phyloP scores from a whole-genome alignment of 352 stramenopile genomes.

The Elongisporangium prolatum region DNA sequence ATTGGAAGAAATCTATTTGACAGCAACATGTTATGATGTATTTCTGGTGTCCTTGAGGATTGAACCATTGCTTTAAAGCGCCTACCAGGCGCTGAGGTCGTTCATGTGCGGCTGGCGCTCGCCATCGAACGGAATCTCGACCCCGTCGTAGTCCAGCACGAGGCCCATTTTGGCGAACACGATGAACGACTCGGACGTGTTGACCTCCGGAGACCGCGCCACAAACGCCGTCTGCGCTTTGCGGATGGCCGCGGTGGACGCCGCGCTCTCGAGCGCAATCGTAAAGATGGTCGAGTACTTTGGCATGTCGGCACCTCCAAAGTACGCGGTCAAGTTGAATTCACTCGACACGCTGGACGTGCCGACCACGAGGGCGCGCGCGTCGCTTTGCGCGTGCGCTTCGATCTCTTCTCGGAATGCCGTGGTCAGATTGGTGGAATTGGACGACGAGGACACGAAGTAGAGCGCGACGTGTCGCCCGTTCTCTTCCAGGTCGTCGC shows the following conservation, averaged over 20 bases:
- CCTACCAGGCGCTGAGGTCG: neutral
- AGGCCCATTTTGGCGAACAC: constrained; percentile 9
- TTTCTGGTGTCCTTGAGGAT: no score
- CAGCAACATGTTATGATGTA: no score
- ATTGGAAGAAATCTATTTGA: no score
- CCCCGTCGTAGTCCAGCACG: constrained; percentile 2
- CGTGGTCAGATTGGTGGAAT: neutral
- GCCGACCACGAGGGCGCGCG: neutral
- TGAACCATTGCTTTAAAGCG: no score
- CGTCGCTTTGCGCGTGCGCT: neutral
- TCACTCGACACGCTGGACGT: neutral
- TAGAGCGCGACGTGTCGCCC: constrained; percentile 3
- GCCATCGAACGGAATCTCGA: neutral
- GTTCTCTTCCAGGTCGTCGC: neutral
- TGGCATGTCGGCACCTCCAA: constrained; percentile 2
- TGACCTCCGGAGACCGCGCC: constrained; percentile 2
- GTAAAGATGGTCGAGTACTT: constrained; percentile 2
- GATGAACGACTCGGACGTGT: constrained; percentile 9
- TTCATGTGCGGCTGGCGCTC: neutral
- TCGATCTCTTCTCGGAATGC: constrained; percentile 5
- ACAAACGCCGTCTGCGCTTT: constrained; percentile 7
- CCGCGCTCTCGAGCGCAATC: neutral
- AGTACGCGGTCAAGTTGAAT: constrained; percentile 1
- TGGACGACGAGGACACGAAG: neutral
- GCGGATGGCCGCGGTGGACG: constrained; percentile 5